Evolutionary conservation across 257 asterid genomes (phyloP).

Genomic region (Jacaranda copaia): DNA sequence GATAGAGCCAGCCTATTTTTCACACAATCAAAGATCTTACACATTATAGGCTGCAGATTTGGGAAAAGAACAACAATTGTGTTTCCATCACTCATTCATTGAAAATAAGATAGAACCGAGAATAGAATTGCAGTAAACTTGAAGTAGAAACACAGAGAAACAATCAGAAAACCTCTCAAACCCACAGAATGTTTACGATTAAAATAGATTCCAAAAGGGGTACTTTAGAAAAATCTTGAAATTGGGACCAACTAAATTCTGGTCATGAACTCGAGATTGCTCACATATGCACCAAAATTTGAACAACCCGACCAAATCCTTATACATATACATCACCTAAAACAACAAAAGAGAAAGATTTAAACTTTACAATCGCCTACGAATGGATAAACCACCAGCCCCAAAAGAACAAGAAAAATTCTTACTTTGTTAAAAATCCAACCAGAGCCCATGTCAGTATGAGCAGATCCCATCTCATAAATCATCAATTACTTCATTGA

Average conservation of each 20-base stretch:
- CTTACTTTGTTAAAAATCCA: conserved; percentile 11
- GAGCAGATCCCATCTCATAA: conserved; percentile 41
- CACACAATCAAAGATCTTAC: conserved; percentile 31
- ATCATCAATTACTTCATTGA: not conserved
- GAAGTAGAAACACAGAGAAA: not conserved
- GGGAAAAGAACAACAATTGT: not conserved
- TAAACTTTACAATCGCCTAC: conserved; percentile 16
- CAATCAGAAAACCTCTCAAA: not conserved
- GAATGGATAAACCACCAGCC: conserved; percentile 7
- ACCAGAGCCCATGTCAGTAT: conserved; percentile 25
- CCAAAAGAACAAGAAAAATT: not conserved
- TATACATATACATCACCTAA: not conserved
- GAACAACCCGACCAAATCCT: conserved; percentile 21
- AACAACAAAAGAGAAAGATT: conserved; percentile 25
- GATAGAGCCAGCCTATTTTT: not conserved
- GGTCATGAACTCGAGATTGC: conserved; percentile 17
- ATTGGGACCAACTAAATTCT: conserved; percentile 6
- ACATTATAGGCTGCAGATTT: conserved; percentile 21
- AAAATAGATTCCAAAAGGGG: not conserved
- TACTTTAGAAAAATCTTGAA: conserved; percentile 3
- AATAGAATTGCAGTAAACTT: conserved; percentile 11
- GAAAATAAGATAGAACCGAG: not conserved
- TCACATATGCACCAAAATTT: conserved; percentile 20
- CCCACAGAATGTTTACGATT: not conserved
- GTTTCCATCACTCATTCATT: not conserved